Evolutionary conservation across 345 rosid genomes (phyloP).

Genomic region (Litchi chinensis): DNA sequence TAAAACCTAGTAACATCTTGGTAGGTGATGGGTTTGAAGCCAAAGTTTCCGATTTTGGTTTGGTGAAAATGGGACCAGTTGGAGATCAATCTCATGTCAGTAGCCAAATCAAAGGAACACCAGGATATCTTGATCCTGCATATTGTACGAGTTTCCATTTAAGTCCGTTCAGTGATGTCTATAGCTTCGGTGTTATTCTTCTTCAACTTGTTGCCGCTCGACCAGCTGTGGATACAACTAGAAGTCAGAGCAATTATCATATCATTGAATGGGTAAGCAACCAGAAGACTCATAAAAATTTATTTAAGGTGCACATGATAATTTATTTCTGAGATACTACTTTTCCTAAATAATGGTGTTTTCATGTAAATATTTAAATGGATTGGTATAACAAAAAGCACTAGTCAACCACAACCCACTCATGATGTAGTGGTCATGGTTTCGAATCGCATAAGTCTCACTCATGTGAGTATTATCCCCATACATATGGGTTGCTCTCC

Average conservation of each 20-base stretch:
- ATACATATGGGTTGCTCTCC: too few species aligned
- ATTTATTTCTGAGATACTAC: too few species aligned
- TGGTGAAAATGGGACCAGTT: constrained; percentile 50
- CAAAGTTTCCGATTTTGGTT: constrained; percentile 67
- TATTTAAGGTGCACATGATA: too few species aligned
- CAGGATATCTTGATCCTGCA: constrained; percentile 71
- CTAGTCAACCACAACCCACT: too few species aligned
- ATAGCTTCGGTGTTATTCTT: constrained; percentile 67
- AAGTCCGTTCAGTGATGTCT: constrained; percentile 57
- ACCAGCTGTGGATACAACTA: constrained; percentile 41
- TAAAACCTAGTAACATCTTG: constrained; percentile 66
- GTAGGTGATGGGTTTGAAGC: constrained; percentile 56
- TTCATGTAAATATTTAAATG: too few species aligned
- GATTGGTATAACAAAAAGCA: too few species aligned
- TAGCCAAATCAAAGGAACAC: constrained; percentile 64
- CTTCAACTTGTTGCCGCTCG: constrained; percentile 59
- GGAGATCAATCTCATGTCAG: constrained; percentile 64
- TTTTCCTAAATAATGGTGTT: too few species aligned
- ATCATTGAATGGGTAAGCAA: constrained; percentile 62
- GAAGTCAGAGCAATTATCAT: constrained; percentile 37
- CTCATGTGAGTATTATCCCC: too few species aligned
- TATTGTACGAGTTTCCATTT: constrained; percentile 56
- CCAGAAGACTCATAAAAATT: neutral
- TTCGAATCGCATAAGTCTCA: too few species aligned
- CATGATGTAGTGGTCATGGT: too few species aligned